Evolutionary conservation across 2,329 filamentous ascomycete genomes (phyloP), one percentile per base, ranked within the genome.

Genomic region (Sporothrix protearum): DNA sequence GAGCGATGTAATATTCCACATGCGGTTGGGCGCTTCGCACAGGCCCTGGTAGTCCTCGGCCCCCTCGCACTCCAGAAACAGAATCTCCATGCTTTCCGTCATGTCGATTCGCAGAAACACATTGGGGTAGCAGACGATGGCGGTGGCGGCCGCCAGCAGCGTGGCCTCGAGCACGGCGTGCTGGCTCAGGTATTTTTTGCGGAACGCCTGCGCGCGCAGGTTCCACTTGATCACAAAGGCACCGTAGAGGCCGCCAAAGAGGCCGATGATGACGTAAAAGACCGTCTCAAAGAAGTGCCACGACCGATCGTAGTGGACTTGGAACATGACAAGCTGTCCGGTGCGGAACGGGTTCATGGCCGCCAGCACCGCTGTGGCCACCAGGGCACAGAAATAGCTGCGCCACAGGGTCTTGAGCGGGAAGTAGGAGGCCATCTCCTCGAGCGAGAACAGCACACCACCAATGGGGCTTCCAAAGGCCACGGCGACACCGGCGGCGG

Each of bases 141-240:
- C 96, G 3, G 96, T 99, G 8, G 89, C 86, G 0, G 90, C 88
- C 0, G 96, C 94, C 53, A 99, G 83, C 19, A 97, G 81, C 0
- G 93, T 94, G 0, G 94, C 92, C 80, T 99, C 96, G 3, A 94
- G 85, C 42, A 98, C 88, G 7, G 94, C 91, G 80, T 96, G 96
- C 74, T 92, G 87, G 2, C 88, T 85, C 3, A 99, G 86, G 78
- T 97, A 97, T 77, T 93, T 95, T 83, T 97, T 98, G 71, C 96
- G 89, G 80, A 99, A 98, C 0, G 94, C 89, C 80, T 97, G 94
- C 45, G 90, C 92, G 71, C 92, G 89, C 61, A 99, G 82, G 79
- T 99, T 97, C 93, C 95, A 97, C 79, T 97, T 97, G 79, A 98
- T 99, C 71, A 98, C 94, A 76, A 98, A 93, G 16, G 95, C 95